phyloP scores from a whole-genome alignment of 164 flowering plant genomes.

The Magnolia sinica region DNA sequence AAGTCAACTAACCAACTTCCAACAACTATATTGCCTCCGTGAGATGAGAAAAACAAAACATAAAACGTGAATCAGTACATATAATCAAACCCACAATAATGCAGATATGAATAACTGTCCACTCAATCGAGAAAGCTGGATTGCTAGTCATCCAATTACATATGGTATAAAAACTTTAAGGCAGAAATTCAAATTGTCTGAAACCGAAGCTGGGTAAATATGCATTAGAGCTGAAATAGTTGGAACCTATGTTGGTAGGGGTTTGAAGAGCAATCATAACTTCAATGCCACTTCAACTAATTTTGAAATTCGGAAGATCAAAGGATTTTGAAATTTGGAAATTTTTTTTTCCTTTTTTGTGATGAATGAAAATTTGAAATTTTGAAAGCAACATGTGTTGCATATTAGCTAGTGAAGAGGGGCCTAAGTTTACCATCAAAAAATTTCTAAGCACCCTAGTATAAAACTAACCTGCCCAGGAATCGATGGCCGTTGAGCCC shows the following conservation, averaged over 20 bases:
- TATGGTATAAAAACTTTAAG: not conserved
- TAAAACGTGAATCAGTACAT: not conserved
- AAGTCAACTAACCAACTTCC: not conserved
- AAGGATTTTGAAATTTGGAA: not conserved
- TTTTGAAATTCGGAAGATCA: not conserved
- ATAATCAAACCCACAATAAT: no score
- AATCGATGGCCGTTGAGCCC: slow-evolving; percentile 72
- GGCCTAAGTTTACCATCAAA: not conserved
- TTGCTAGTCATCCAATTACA: not conserved
- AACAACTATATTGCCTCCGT: not conserved
- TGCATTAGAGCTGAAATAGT: not conserved
- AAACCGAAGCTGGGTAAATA: not conserved
- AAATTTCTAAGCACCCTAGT: not conserved
- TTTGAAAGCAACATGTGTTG: not conserved
- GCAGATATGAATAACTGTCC: not conserved
- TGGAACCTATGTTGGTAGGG: not conserved
- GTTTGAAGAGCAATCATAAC: not conserved
- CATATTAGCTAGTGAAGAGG: not conserved
- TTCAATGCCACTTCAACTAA: not conserved
- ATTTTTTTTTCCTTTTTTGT: no score
- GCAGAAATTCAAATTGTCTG: not conserved
- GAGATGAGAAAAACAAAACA: not conserved
- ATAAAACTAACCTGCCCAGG: slow-evolving; percentile 65
- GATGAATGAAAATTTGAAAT: no score
- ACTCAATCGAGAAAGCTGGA: not conserved